Evolutionary conservation across 108 stramenopile genomes (phyloP), one percentile per base, ranked within the genome.

Genomic region (Thalassiosira profunda): DNA sequence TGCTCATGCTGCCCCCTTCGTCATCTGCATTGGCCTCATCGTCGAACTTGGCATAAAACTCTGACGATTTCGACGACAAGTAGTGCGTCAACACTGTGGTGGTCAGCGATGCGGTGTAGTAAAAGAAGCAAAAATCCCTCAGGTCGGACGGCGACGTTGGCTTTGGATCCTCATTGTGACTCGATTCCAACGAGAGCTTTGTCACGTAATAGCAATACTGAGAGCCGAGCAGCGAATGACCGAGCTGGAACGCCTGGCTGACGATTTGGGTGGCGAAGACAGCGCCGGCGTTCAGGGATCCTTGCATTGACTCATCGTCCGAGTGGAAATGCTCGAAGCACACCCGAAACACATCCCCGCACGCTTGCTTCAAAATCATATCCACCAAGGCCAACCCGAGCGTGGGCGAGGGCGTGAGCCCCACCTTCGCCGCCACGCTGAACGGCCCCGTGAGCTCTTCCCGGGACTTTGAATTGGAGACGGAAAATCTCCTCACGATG

Each of bases 341-440:
- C 24, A 66, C 26, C 35, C 28, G 35, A 59, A 78, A 78, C 23
- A 78, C 45, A 40, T 70, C 76, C 18, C 12, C 28, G 47, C 76
- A 41, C 9, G 57, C 33, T 49, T 70, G 76, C 37, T 78, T 78
- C 41, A 70, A 70, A 51, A 78, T 53, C 68, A 78, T 70, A 30
- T 78, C 76, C 26, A 78, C 29, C 47, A 78, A 44, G 7, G 76
- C 48, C 42, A 78, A 56, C 31, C 76, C 48, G 10, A 58, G 70
- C 38, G 47, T 78, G 1, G 68, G 69, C 34, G 63, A 63, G n/a
- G 76, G 76, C 10, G 20, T 36, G 28, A 78, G 21, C 47, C 60
- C 58, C 45, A 70, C 76, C n/a, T 58, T 70, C 23, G 25, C 58
- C 7, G 69, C 54, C 24, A 31, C 35, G 36, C 47, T 18, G 23